Percentiles rank a stretch among this genome's conserved stretches.
Conservation (phyloP, 345 rosid species). For the Crucihimalaya himalaica region DNA sequence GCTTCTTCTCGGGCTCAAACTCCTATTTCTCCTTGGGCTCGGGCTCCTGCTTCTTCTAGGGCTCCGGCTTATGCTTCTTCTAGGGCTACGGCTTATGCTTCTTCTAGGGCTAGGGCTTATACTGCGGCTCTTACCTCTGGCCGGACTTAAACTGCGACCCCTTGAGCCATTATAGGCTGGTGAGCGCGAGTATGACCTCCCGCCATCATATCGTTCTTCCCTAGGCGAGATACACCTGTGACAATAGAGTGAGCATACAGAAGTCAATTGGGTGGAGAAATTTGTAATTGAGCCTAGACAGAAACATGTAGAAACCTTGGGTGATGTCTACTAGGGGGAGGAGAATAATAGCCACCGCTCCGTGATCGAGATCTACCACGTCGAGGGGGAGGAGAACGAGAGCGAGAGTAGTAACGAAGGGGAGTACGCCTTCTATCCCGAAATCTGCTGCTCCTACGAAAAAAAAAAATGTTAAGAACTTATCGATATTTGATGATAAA, state of each 20-base stretch:
- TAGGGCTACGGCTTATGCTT: constrained; percentile 51
- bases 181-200: constrained; percentile 67
- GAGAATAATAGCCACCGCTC: constrained; percentile 56
- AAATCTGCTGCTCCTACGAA: constrained; percentile 46
- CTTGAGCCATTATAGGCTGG: constrained; percentile 65
- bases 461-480: not conserved
- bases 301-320: constrained; percentile 52
- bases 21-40: constrained; percentile 29
- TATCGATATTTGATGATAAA: not conserved
- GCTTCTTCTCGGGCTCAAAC: constrained; percentile 2
- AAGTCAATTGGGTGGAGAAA: not conserved
- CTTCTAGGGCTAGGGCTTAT: constrained; percentile 50
- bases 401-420: constrained; percentile 40
- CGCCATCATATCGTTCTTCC: constrained; percentile 47
- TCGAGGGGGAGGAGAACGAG: constrained; percentile 70
- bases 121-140: constrained; percentile 46
- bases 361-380: constrained; percentile 61
- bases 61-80: constrained; percentile 47
- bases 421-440: constrained; percentile 68
- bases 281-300: not conserved
- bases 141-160: constrained; percentile 49
- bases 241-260: constrained; percentile 12
- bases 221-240: constrained; percentile 73
- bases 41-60: constrained; percentile 44
- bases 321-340: constrained; percentile 57